phyloP scores from a whole-genome alignment of 768 basidiomycete genomes.

The Leccinum variicolor region DNA sequence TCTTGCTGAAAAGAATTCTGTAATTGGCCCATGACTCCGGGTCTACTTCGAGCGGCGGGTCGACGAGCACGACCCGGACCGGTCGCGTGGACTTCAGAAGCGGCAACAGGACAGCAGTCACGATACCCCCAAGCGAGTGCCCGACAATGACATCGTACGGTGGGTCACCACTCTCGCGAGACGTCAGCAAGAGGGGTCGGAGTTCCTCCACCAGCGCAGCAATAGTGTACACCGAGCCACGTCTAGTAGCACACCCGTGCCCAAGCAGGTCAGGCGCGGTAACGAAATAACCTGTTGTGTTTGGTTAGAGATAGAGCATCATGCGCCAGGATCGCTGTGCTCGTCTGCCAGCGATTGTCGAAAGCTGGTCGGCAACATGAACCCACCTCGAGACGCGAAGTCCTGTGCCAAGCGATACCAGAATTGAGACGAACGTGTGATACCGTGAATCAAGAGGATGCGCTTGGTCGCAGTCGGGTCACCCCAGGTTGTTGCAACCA shows the following conservation, averaged over 20 bases:
- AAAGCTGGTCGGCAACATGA: background rate
- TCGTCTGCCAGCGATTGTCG: background rate
- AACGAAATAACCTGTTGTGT: conserved; percentile 22
- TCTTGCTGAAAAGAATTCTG: background rate
- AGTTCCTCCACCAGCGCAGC: conserved; percentile 12
- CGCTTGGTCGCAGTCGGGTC: conserved; percentile 13
- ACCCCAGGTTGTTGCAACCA: conserved; percentile 14
- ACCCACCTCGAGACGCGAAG: conserved; percentile 18
- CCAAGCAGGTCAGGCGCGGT: conserved; percentile 23
- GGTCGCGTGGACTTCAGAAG: conserved; percentile 8
- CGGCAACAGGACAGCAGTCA: conserved; percentile 10
- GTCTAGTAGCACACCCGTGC: conserved; percentile 14
- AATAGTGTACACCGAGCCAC: conserved; percentile 13
- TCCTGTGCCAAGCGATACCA: conserved; percentile 15
- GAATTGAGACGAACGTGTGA: conserved; percentile 9
- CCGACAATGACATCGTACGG: conserved; percentile 18
- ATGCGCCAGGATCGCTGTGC: background rate
- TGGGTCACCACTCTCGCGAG: background rate
- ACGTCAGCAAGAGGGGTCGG: conserved; percentile 2
- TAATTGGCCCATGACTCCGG: background rate
- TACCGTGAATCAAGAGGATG: conserved; percentile 21
- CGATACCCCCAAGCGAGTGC: conserved; percentile 20
- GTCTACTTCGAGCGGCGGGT: conserved; percentile 12
- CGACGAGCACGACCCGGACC: conserved; percentile 16
- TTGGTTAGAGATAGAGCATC: background rate